Base-by-base conservation (phyloP, 306 rosid genomes). In the Acacia crassicarpa region DNA sequence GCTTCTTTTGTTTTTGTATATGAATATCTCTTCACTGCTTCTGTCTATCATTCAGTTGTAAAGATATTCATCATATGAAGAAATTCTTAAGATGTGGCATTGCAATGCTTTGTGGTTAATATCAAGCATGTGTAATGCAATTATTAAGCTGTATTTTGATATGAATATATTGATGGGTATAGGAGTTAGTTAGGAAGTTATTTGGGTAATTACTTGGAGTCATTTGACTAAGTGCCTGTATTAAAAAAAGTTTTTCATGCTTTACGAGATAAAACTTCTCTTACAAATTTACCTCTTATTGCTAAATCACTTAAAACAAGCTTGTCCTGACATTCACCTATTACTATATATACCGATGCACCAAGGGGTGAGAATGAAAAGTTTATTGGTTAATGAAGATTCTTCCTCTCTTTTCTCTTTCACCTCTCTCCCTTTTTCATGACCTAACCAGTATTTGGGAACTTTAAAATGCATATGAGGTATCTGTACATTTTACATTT, bases 1-100 rank as follows among this genome's bases (percentile, higher is more conserved):
- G 46, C 61, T 69, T 58, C 15, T 49, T 75, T 63, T 74, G 44
- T 22, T 77, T 22, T 77, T 41, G 78, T 8, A 32, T 4, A 15
- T 62, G 16, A 40, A 12, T 59, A 33, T 51, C 6, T 81, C 81
- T 69, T 54, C 14, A 23, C 41, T 75, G 80, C 66, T 69, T 72
- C 38, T 63, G 45, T 56, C 35, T n/a, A 25, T 16, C 2, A 35
- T 35, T 51, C 10, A 49, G 48, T 49, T 49, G 14, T 40, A 9
- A 22, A 22, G 40, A 71, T 51, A 25, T 48, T 48, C 69, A 19
- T 44, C 16, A 5, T 46, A 11, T 23, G 25, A 19, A 51, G 30
- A 65, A 66, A 22, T 35, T 67, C 48, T 32, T 68, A 19, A 58
- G 62, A 43, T 58, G 27, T 56, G 27, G 49, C 49, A 16, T n/a